phyloP scores from a whole-genome alignment of 305 asterid genomes.

The Fraxinus sp. region DNA sequence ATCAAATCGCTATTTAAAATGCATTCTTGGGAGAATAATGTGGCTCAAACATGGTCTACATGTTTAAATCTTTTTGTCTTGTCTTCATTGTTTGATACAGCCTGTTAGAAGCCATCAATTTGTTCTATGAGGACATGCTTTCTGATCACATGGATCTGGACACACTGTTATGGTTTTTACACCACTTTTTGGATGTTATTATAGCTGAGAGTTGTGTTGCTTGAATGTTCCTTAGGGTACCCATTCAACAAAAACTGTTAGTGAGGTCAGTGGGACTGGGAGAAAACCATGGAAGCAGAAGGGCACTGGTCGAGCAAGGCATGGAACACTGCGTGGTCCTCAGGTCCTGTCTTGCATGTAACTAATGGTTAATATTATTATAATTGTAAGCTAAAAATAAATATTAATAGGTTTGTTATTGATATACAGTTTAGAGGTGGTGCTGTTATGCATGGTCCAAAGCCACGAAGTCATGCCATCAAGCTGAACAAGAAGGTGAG shows the following conservation, averaged over 20 bases:
- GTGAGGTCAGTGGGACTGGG: constrained; percentile 97
- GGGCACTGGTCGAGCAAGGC: constrained; percentile 93
- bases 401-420: constrained; percentile 15
- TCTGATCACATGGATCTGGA: not conserved
- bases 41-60: no score
- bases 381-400: not conserved
- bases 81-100: not conserved
- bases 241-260: constrained; percentile 83
- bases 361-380: constrained; percentile 3
- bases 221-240: constrained; percentile 57
- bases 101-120: not conserved
- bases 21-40: no score
- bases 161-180: not conserved
- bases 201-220: constrained; percentile 16
- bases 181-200: not conserved
- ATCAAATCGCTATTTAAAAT: no score
- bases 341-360: constrained; percentile 52
- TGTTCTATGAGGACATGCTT: not conserved
- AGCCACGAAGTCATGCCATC: constrained; percentile 92
- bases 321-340: constrained; percentile 77
- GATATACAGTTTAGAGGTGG: constrained; percentile 82
- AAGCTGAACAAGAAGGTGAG: constrained; percentile 90
- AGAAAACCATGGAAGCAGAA: constrained; percentile 87
- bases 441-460: constrained; percentile 81
- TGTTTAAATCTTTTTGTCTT: not conserved